Percentiles rank a stretch among this genome's conserved stretches.
Conservation (phyloP, 1,284 basidiomycete species). For the Exsudoporus floridanus region DNA sequence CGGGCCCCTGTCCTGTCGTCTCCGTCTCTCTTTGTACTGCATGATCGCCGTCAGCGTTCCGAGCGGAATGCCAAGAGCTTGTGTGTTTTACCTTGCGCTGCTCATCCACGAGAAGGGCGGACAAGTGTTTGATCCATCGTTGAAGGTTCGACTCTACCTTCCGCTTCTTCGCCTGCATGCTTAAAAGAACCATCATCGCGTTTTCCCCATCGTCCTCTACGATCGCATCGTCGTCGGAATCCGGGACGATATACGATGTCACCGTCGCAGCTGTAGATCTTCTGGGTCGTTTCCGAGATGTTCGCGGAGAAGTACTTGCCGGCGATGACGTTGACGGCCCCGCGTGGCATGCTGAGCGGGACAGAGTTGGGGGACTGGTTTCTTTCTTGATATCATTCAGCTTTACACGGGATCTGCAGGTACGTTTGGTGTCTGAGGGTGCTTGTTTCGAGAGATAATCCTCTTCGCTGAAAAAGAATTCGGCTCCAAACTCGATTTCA, state of each 20-base stretch:
- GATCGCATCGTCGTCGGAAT: constrained; percentile 69
- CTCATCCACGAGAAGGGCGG: constrained; percentile 57
- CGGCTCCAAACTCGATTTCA: constrained; percentile 59
- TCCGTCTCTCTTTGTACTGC: constrained; percentile 66
- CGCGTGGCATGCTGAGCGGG: constrained; percentile 14
- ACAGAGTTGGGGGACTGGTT: constrained; percentile 30
- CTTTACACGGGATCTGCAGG: constrained; percentile 27
- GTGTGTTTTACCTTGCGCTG: constrained; percentile 55
- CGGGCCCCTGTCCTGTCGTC: constrained; percentile 46
- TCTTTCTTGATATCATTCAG: constrained; percentile 47
- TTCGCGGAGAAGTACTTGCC: constrained; percentile 21
- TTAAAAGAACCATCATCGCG: constrained; percentile 34
- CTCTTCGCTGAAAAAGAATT: constrained; percentile 65
- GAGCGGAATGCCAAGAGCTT: neutral
- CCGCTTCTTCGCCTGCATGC: constrained; percentile 38
- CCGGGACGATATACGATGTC: constrained; percentile 62
- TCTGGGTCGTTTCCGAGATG: constrained; percentile 54
- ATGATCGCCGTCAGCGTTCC: constrained; percentile 9
- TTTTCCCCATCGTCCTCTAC: constrained; percentile 42
- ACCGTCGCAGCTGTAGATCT: constrained; percentile 51
- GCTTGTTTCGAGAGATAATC: constrained; percentile 51
- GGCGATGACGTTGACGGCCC: constrained; percentile 12
- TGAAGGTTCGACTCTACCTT: constrained; percentile 56
- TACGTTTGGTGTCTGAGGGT: constrained; percentile 22
- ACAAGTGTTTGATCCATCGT: constrained; percentile 64